Percentiles rank a stretch among this genome's conserved stretches.
Evolutionary conservation across 2,329 filamentous ascomycete species (phyloP).

Genomic region (Penicillium oxalicum): DNA sequence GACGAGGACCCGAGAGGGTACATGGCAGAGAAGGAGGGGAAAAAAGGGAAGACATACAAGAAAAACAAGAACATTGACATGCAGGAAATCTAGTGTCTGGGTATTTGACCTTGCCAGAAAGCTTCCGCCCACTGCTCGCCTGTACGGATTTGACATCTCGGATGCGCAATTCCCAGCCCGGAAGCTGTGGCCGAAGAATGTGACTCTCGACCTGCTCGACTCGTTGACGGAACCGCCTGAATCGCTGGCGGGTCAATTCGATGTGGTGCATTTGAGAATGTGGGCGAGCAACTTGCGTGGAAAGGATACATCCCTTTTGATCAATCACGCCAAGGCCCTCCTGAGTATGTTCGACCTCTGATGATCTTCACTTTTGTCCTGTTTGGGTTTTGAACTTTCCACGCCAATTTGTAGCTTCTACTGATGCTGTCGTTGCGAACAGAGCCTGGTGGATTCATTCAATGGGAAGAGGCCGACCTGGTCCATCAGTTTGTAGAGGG

Average conservation of each 20-base stretch:
- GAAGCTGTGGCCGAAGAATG: conserved; percentile 11
- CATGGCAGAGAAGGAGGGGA: too few relatives aligned
- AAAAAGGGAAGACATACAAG: background rate
- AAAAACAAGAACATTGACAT: background rate
- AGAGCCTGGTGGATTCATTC: conserved; percentile 20
- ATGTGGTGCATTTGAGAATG: conserved; percentile 18
- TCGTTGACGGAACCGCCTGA: conserved; percentile 11
- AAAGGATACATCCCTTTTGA: conserved; percentile 6
- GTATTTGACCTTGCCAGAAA: background rate
- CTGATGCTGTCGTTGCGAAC: background rate
- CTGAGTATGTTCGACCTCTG: conserved; percentile 4
- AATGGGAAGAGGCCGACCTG: conserved; percentile 19
- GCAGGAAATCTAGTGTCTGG: background rate
- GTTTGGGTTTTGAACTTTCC: background rate
- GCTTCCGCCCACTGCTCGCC: conserved; percentile 1
- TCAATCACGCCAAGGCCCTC: conserved; percentile 8
- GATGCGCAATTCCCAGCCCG: conserved; percentile 10
- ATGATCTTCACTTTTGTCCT: too few relatives aligned
- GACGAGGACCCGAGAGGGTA: too few relatives aligned
- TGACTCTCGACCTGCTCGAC: conserved; percentile 9
- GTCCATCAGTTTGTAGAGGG: conserved; percentile 6
- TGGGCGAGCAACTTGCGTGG: conserved; percentile 8
- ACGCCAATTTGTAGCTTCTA: background rate
- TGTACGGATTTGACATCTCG: conserved; percentile 17
- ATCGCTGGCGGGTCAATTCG: conserved; percentile 12